Base-by-base conservation (phyloP, 768 basidiomycete species). In the Naganishia vaughanmartiniae region DNA sequence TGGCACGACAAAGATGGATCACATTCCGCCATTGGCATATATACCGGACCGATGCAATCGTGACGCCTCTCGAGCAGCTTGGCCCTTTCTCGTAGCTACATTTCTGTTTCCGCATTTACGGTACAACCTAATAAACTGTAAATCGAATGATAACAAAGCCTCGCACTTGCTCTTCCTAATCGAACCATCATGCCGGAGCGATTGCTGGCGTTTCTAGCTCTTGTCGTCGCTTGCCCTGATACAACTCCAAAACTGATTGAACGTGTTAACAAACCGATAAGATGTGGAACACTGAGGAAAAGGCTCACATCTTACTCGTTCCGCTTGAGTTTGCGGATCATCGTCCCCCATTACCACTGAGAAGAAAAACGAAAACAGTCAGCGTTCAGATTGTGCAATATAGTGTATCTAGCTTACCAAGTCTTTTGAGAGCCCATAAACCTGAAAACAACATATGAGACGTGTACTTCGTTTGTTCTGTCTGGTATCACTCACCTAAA, bases 401-500 rank as follows among this genome's bases (percentile, higher is more conserved):
- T n/a, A 3, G 26, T 30, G 15, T 39, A 1, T 21, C 39, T 0
- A 21, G 54, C 68, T 45, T 48, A 69, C 68, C 69, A 3, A 70
- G 30, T 46, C 53, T 51, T 42, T 46, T 31, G 0, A 54, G 24
- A 15, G 60, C 53, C 69, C 69, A 70, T 39, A 70, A 51, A 7
- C 69, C 69, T 70, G 69, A 39, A 34, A 26, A 46, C 14, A 30
- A 53, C 15, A 3, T 15, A 21, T 14, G 6, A 26, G 24, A n/a
- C n/a, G 21, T 30, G 39, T 24, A 26, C 21, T 5, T 19, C 6
- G 3, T 26, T 39, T 15, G 46, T 4, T 19, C 15, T 2, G 9
- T 53, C 30, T 7, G n/a, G 33, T 54, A 51, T 26, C 30, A 56
- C 67, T 42, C 36, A 70, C 69, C 69, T 54, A 70, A n/a, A 24